Percentiles rank a stretch among this genome's conserved stretches.
Conservation (phyloP, 2,329 filamentous ascomycete species). For the Neopestalotiopsis rosae region DNA sequence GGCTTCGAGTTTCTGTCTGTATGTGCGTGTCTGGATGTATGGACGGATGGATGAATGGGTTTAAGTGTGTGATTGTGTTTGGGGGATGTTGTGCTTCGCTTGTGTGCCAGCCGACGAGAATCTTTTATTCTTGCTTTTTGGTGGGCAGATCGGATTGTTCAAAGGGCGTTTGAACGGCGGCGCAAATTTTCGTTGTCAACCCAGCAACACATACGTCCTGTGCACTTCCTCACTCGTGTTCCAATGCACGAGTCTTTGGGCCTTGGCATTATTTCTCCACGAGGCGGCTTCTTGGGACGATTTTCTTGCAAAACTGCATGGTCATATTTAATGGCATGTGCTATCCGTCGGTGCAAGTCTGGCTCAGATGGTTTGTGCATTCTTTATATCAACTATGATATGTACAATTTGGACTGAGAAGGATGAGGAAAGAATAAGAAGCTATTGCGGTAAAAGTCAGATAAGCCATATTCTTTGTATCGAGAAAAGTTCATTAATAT, state of each 20-base stretch:
- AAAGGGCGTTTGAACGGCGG: neutral
- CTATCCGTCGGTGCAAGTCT: neutral
- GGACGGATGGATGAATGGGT: no score
- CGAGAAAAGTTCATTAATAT: no score
- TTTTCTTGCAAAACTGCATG: neutral
- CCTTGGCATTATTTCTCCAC: neutral
- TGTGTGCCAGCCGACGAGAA: neutral
- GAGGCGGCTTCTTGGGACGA: neutral
- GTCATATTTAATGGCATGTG: neutral
- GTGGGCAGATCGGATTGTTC: neutral
- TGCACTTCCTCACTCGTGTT: neutral
- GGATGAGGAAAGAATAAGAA: no score
- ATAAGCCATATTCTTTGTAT: no score
- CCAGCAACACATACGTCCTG: neutral
- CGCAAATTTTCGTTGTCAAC: neutral
- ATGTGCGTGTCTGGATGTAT: neutral
- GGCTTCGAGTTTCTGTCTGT: neutral
- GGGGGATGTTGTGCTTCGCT: neutral
- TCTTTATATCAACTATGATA: no score
- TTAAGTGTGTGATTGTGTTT: no score
- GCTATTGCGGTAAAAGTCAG: no score
- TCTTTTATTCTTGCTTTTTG: neutral
- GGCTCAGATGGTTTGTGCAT: no score
- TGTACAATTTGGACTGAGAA: no score
- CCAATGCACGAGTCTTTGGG: neutral